Evolutionary conservation across 768 basidiomycete genomes (phyloP), one percentile per base, ranked within the genome.

Genomic region (Boletellus emodensis): DNA sequence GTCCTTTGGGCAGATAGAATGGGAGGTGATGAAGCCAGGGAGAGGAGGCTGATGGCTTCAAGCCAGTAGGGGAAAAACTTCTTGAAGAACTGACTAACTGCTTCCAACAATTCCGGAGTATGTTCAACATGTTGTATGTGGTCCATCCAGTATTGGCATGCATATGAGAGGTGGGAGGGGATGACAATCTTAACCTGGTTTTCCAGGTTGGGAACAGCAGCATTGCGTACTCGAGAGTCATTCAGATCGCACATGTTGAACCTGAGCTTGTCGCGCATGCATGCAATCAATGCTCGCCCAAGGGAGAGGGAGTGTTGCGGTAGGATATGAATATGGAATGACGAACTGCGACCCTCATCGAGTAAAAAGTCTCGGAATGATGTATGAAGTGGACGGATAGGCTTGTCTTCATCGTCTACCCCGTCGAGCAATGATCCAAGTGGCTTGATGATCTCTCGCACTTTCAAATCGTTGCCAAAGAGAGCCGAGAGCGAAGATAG

Each of bases 211-310:
- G 28, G 28, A 4, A 45, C 18, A 5, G 5, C 4, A 0, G 8
- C 4, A 3, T 49, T 53, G 10, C 6, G 20, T 6, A 22, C 0
- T 12, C 22, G 42, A 4, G 52, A 48, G 26, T 49, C 47, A 14
- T 37, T n/a, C 13, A 49, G 46, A 8, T 22, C 41, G 48, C 46
- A 52, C 4, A 52, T 52, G 28, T 52, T 52, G 17, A 52, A 52
- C 24, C 3, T 41, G 20, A 52, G 40, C 30, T 32, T 34, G 7
- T 4, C 33, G 11, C 20, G 6, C 52, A 54, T 54, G 39, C 34
- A 54, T 0, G 4, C 4, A n/a, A 54, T n/a, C 15, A 49, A 33
- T 17, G 34, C 33, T 11, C 2, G 10, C 10, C 53, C 44, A 40
- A 54, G 32, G 11, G 0, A 2, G 3, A 41, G 20, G 18, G 22